Conservation (phyloP, 2,329 filamentous ascomycete species). For the Sclerotinia spermophila region DNA sequence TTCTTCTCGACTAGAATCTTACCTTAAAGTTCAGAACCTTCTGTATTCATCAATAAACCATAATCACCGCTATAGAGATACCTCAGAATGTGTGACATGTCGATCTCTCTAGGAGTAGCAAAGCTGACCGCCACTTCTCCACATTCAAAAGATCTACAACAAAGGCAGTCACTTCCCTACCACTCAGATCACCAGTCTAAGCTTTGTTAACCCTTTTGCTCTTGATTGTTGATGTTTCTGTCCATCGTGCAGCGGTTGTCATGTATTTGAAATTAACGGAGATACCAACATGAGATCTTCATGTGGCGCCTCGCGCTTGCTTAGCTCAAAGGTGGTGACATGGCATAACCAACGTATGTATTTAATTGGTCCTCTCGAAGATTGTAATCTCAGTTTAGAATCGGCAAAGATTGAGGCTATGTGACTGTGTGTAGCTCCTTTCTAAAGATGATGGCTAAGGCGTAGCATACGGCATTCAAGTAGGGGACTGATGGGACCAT, state of each 20-base stretch:
- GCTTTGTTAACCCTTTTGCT: not conserved
- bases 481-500: not conserved
- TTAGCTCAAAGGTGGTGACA: not conserved
- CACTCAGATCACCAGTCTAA: not conserved
- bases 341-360: not conserved
- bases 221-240: not conserved
- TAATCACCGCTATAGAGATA: too few relatives aligned
- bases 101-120: not conserved
- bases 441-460: not conserved
- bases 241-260: not conserved
- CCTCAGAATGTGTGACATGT: not conserved
- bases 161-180: not conserved
- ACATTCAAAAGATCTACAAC: not conserved
- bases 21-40: not conserved
- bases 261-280: conserved; percentile 2
- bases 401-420: not conserved
- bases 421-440: not conserved
- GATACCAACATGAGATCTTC: not conserved
- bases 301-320: not conserved
- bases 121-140: not conserved
- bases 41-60: not conserved
- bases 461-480: not conserved
- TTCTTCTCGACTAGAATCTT: not conserved
- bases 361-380: not conserved
- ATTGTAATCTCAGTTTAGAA: not conserved